These are phyloP conservation scores for Rhynchospora breviuscula DNA, from an alignment of 176 grass and related monocot species.

Conservation along the genomic window DNA sequence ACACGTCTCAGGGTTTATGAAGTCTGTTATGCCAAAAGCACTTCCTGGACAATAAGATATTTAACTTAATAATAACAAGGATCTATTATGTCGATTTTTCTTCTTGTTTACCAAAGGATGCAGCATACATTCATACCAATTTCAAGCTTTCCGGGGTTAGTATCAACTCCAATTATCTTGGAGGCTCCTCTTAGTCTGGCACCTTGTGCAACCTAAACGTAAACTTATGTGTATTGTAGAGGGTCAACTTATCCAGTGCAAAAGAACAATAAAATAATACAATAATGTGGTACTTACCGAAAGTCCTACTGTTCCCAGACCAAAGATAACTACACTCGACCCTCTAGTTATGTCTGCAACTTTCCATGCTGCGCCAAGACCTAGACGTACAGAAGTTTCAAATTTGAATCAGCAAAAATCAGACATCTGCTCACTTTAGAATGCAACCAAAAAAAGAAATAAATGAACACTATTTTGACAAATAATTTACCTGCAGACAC, in stretches of 20 bases:
- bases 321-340: conserved; percentile 89
- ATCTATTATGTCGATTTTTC: not conserved
- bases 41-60: conserved; percentile 56
- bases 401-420: not conserved
- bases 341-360: conserved; percentile 72
- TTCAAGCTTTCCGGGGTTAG: conserved; percentile 74
- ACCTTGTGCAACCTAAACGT: conserved; percentile 80
- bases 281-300: conserved; percentile 62
- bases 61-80: conserved; percentile 22
- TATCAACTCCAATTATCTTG: conserved; percentile 86
- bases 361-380: conserved; percentile 90
- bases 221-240: conserved; percentile 8
- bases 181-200: conserved; percentile 75
- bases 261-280: conserved; percentile 7
- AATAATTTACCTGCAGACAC: conserved; percentile 63
- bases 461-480: not conserved
- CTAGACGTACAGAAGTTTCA: conserved; percentile 26
- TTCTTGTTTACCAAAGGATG: not conserved
- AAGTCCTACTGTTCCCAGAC: conserved; percentile 88
- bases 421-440: not conserved
- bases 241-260: not conserved
- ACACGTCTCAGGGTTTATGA: conserved; percentile 61
- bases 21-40: conserved; percentile 81
- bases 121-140: conserved; percentile 41
- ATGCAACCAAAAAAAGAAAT: not conserved